phyloP scores from a whole-genome alignment of 805 yeast species.

The Clavispora fructus region DNA sequence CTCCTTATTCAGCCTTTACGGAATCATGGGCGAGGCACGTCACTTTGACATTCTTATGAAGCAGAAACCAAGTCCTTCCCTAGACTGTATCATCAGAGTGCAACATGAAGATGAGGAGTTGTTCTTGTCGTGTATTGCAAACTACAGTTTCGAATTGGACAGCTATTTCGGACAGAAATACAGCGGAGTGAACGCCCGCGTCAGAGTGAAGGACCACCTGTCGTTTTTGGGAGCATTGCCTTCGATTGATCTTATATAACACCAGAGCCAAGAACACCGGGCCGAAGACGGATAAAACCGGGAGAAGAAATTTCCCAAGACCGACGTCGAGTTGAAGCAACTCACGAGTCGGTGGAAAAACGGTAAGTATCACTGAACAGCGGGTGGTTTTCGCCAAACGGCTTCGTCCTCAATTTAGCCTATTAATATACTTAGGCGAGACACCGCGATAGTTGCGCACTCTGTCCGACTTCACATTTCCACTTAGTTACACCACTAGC shows the following conservation, averaged over 20 bases:
- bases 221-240: constrained; percentile 16
- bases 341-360: too few relatives aligned
- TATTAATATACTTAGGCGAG: too few relatives aligned
- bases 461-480: too few relatives aligned
- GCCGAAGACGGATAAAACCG: too few relatives aligned
- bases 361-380: too few relatives aligned
- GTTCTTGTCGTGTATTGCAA: constrained; percentile 27
- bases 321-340: too few relatives aligned
- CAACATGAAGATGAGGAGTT: constrained; percentile 23
- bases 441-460: too few relatives aligned
- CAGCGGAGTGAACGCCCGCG: constrained; percentile 14
- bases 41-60: constrained; percentile 24
- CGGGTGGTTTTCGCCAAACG: too few relatives aligned
- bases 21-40: constrained; percentile 29
- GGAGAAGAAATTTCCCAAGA: too few relatives aligned
- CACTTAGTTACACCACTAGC: too few relatives aligned
- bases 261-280: too few relatives aligned
- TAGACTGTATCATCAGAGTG: constrained; percentile 21
- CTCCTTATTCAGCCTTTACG: constrained; percentile 25
- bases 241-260: not conserved
- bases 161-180: constrained; percentile 18
- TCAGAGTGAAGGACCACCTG: constrained; percentile 13
- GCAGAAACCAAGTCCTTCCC: constrained; percentile 9
- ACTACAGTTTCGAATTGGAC: constrained; percentile 26
- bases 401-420: too few relatives aligned